Conservation (phyloP, 140 eudicot species). For the Ambrosia hybrid region DNA sequence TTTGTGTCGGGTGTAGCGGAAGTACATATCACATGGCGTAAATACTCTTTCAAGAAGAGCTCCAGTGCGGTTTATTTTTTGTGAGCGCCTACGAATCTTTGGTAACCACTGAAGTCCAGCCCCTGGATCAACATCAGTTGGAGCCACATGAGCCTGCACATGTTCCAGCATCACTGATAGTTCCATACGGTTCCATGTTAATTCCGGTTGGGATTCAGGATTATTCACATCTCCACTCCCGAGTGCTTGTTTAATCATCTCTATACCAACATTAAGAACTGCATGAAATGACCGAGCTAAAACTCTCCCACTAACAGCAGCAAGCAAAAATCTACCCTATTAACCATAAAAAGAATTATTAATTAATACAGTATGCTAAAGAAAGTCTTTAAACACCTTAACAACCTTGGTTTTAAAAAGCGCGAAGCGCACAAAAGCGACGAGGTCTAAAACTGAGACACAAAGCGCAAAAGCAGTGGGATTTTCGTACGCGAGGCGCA, state of each 20-base stretch:
- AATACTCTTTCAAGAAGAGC: conserved; percentile 97
- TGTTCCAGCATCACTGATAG: conserved; percentile 94
- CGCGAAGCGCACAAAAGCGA: too few relatives aligned
- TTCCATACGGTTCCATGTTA: conserved; percentile 96
- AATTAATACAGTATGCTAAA: conserved; percentile 2
- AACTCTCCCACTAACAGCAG: conserved; percentile 98
- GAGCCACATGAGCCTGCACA: conserved; percentile 99
- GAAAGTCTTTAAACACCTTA: conserved; percentile 7
- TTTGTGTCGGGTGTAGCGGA: conserved; percentile 93
- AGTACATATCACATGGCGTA: conserved; percentile 99
- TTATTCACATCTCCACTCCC: conserved; percentile 57
- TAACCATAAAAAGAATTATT: conserved; percentile 18
- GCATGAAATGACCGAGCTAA: conserved; percentile 96
- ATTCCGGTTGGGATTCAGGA: conserved; percentile 71
- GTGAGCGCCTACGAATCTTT: conserved; percentile 84
- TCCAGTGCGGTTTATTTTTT: conserved; percentile 95
- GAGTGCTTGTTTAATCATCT: conserved; percentile 87
- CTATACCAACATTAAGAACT: conserved; percentile 79
- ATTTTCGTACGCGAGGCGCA: too few relatives aligned
- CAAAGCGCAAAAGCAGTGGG: too few relatives aligned
- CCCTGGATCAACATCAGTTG: conserved; percentile 99
- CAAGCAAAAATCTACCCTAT: conserved; percentile 99
- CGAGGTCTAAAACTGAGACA: too few relatives aligned
- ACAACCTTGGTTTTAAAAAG: conserved; percentile 21
- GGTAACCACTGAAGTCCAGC: conserved; percentile 99